phyloP scores from a whole-genome alignment of 768 basidiomycete species.

The Hypholoma fasciculare region DNA sequence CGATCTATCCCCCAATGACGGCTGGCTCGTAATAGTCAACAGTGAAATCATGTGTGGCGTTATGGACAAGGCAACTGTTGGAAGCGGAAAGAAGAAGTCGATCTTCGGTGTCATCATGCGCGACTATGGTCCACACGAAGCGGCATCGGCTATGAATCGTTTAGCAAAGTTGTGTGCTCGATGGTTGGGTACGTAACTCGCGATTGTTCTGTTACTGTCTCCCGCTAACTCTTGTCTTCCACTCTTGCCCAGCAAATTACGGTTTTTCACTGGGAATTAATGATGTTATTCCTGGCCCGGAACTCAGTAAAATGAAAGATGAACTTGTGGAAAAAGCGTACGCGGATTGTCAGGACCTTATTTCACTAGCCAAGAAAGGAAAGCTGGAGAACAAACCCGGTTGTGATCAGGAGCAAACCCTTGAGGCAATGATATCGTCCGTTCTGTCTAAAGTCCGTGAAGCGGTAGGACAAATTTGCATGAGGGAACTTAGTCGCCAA shows the following conservation, averaged over 20 bases:
- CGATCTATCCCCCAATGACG: constrained; percentile 95
- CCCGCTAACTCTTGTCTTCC: constrained; percentile 4
- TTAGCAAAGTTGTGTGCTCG: constrained; percentile 94
- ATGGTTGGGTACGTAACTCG: constrained; percentile 68
- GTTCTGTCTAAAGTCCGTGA: constrained; percentile 95
- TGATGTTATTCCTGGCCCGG: constrained; percentile 94
- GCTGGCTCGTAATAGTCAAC: constrained; percentile 95
- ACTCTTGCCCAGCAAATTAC: constrained; percentile 68
- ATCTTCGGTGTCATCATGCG: constrained; percentile 97
- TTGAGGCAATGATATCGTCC: constrained; percentile 94
- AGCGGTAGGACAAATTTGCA: constrained; percentile 95
- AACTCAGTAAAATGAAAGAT: constrained; percentile 81
- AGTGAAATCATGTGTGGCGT: constrained; percentile 99
- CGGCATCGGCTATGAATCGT: constrained; percentile 93
- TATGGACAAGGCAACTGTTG: constrained; percentile 98
- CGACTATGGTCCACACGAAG: constrained; percentile 95
- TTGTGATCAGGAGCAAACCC: constrained; percentile 93
- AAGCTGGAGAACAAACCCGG: constrained; percentile 96
- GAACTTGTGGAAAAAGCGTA: constrained; percentile 86
- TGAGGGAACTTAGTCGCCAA: constrained; percentile 96
- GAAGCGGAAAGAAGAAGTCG: constrained; percentile 98
- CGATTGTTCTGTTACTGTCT: neutral
- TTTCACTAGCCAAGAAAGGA: constrained; percentile 88
- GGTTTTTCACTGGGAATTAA: constrained; percentile 98
- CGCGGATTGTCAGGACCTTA: constrained; percentile 81